Conservation (phyloP, 192 early-diverging fungal genomes). For the Geranomyces variabilis region DNA sequence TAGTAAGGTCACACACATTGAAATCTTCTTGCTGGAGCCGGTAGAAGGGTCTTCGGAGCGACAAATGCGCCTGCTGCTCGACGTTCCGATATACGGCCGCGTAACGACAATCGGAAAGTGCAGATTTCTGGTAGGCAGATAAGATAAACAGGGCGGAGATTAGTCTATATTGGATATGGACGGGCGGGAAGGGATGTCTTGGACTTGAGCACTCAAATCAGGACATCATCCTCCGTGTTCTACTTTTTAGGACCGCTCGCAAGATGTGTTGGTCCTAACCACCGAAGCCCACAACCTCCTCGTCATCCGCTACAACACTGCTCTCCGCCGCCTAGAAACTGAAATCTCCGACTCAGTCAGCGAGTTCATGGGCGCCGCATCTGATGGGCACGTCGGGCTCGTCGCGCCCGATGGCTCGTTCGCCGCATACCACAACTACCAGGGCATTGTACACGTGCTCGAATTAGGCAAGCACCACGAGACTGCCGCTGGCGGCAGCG, state of each 20-base stretch:
- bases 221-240: too few species aligned
- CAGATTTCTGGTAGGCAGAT: conserved; percentile 46
- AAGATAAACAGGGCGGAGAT: background rate
- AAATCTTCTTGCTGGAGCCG: conserved; percentile 37
- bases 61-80: conserved; percentile 54
- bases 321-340: conserved; percentile 53
- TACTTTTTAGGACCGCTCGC: conserved; percentile 5
- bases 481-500: conserved; percentile 3
- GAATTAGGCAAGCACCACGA: background rate
- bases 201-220: too few species aligned
- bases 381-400: conserved; percentile 55
- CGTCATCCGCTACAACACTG: conserved; percentile 69
- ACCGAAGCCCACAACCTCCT: conserved; percentile 72
- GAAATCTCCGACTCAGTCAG: conserved; percentile 65
- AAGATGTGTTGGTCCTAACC: conserved; percentile 66
- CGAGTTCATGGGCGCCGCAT: conserved; percentile 60
- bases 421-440: conserved; percentile 66
- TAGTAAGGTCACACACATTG: conserved; percentile 44
- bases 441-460: conserved; percentile 70
- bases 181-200: too few species aligned
- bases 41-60: conserved; percentile 8
- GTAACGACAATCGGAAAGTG: conserved; percentile 60
- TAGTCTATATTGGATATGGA: too few species aligned
- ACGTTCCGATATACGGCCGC: conserved; percentile 71
- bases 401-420: conserved; percentile 62